Conservation (phyloP, 352 stramenopile genomes). For the Phytophthora vignae region DNA sequence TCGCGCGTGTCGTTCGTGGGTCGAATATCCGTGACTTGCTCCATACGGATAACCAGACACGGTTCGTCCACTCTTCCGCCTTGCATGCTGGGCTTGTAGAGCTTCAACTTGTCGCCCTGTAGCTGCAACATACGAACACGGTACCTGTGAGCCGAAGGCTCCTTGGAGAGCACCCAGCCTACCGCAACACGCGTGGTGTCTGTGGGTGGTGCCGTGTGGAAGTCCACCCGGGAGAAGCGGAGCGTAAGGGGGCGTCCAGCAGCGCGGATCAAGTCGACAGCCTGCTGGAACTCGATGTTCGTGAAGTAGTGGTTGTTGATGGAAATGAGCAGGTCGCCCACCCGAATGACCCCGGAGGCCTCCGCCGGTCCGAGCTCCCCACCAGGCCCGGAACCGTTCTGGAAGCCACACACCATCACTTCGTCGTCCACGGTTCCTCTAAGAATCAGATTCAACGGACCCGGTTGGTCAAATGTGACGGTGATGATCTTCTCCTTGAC, state of each 20-base stretch:
- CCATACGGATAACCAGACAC: slow-evolving; percentile 78
- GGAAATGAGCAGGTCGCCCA: slow-evolving; percentile 86
- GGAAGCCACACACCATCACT: slow-evolving; percentile 90
- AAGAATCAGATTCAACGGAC: slow-evolving; percentile 74
- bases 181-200: slow-evolving; percentile 69
- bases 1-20: slow-evolving; percentile 84
- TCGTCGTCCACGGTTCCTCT: slow-evolving; percentile 88
- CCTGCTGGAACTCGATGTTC: slow-evolving; percentile 85
- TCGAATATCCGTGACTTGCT: slow-evolving; percentile 86
- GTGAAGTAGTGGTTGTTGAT: slow-evolving; percentile 91
- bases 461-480: slow-evolving; percentile 85
- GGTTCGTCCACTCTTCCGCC: slow-evolving; percentile 73
- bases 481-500: slow-evolving; percentile 91
- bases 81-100: slow-evolving; percentile 90
- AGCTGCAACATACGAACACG: slow-evolving; percentile 88
- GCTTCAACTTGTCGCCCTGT: slow-evolving; percentile 75
- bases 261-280: slow-evolving; percentile 77
- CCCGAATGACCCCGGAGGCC: slow-evolving; percentile 76
- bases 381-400: slow-evolving; percentile 40
- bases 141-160: slow-evolving; percentile 74
- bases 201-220: slow-evolving; percentile 32
- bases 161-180: slow-evolving; percentile 89
- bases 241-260: slow-evolving; percentile 79
- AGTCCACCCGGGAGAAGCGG: slow-evolving; percentile 83
- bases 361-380: slow-evolving; percentile 60